phyloP scores from a whole-genome alignment of 495 filamentous ascomycete species.

The Entonaema liquescens region DNA sequence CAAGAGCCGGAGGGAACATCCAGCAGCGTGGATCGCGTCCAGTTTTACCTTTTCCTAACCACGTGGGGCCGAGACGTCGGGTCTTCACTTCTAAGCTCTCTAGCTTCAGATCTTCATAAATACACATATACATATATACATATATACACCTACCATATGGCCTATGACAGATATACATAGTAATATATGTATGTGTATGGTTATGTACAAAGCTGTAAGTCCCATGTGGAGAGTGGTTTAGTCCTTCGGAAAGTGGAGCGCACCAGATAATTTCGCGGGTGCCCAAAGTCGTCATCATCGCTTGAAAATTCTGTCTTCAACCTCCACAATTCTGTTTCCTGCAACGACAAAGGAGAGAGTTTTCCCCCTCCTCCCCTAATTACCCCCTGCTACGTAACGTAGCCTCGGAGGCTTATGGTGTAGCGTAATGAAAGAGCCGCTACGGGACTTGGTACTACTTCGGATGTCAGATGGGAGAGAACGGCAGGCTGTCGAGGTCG shows the following conservation, averaged over 20 bases:
- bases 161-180: too few relatives aligned
- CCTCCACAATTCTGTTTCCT: conserved; percentile 1
- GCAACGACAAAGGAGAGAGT: background rate
- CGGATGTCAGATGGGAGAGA: background rate
- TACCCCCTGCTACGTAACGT: background rate
- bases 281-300: conserved; percentile 29
- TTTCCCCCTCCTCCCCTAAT: background rate
- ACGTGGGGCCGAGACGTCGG: conserved; percentile 39
- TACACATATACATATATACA: too few relatives aligned
- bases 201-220: too few relatives aligned
- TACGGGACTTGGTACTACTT: background rate
- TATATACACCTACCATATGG: too few relatives aligned
- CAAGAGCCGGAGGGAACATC: conserved; percentile 16
- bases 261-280: conserved; percentile 42
- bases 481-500: background rate
- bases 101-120: conserved; percentile 5
- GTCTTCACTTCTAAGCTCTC: conserved; percentile 14
- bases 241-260: conserved; percentile 33
- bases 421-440: background rate
- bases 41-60: conserved; percentile 31
- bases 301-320: conserved; percentile 4
- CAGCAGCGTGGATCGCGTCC: conserved; percentile 26
- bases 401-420: background rate
- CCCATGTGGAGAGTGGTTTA: too few relatives aligned
- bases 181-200: too few relatives aligned